Evolutionary conservation across 345 rosid genomes (phyloP).

Genomic region (Lumnitzera racemosa): DNA sequence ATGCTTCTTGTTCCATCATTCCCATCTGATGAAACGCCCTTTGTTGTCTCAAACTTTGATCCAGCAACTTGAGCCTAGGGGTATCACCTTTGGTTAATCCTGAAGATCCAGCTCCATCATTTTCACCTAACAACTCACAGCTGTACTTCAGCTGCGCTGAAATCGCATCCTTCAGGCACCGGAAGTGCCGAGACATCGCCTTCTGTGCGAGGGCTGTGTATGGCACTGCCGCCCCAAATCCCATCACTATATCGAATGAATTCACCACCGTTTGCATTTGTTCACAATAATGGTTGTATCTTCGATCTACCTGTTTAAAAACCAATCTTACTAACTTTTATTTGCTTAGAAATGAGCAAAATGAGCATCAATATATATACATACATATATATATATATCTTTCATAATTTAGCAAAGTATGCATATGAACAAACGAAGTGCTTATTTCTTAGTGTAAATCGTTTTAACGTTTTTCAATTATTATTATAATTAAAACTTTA

Average conservation of each 20-base stretch:
- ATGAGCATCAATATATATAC: no score
- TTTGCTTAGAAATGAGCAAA: no score
- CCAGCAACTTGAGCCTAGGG: slow-evolving; percentile 71
- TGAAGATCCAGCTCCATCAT: slow-evolving; percentile 54
- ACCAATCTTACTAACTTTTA: neutral
- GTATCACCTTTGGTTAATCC: slow-evolving; percentile 94
- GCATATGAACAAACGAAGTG: no score
- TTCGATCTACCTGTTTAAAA: slow-evolving; percentile 67
- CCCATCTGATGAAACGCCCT: slow-evolving; percentile 93
- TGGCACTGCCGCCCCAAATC: slow-evolving; percentile 78
- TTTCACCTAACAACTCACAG: slow-evolving; percentile 76
- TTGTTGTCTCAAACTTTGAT: slow-evolving; percentile 87
- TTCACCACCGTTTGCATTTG: slow-evolving; percentile 98
- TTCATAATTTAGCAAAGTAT: no score
- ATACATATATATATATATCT: no score
- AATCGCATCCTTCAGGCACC: slow-evolving; percentile 86
- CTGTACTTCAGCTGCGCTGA: slow-evolving; percentile 61
- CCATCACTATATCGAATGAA: slow-evolving; percentile 92
- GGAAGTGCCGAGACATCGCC: slow-evolving; percentile 95
- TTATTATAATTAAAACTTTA: no score
- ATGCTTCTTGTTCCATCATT: slow-evolving; percentile 95
- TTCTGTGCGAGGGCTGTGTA: slow-evolving; percentile 94
- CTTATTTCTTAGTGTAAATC: no score
- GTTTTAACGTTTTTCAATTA: no score
- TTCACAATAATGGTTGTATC: slow-evolving; percentile 89